Percentiles rank a stretch among this genome's conserved stretches.
Evolutionary conservation across 1,139 yeast species (phyloP).

Genomic region (Suhomyces chickasaworum): DNA sequence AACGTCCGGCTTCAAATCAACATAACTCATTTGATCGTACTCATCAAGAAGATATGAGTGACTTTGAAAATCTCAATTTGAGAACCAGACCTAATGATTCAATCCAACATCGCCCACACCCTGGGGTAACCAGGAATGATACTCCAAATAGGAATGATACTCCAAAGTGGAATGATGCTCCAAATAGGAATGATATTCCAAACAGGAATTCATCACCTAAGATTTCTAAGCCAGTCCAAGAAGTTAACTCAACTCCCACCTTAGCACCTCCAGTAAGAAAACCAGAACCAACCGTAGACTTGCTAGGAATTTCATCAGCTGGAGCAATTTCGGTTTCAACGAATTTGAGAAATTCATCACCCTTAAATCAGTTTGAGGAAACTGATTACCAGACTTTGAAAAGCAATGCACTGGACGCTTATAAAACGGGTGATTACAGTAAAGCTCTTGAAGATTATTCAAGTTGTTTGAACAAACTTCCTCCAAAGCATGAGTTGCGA

Average conservation of each 20-base stretch:
- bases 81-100: not conserved
- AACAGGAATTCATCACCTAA: not conserved
- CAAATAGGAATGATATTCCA: not conserved
- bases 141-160: not conserved
- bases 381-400: slow-evolving; percentile 61
- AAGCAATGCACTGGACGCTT: slow-evolving; percentile 61
- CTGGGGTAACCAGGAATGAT: not conserved
- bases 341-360: slow-evolving; percentile 18
- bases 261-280: not conserved
- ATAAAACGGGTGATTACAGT: slow-evolving; percentile 79
- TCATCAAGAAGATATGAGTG: not conserved
- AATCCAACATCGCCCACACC: not conserved
- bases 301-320: slow-evolving; percentile 18
- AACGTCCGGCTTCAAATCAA: not conserved
- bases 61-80: not conserved
- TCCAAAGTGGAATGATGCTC: too few relatives aligned
- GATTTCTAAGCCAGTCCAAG: not conserved
- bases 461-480: slow-evolving; percentile 62
- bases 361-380: slow-evolving; percentile 45
- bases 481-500: slow-evolving; percentile 64
- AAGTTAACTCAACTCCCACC: not conserved
- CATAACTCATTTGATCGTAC: not conserved
- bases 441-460: slow-evolving; percentile 64
- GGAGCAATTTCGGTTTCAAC: slow-evolving; percentile 8
- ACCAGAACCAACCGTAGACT: slow-evolving; percentile 10